These are phyloP conservation scores for Medicago ruthenica DNA, from an alignment of 306 rosid genomes.

Conservation along the genomic window DNA sequence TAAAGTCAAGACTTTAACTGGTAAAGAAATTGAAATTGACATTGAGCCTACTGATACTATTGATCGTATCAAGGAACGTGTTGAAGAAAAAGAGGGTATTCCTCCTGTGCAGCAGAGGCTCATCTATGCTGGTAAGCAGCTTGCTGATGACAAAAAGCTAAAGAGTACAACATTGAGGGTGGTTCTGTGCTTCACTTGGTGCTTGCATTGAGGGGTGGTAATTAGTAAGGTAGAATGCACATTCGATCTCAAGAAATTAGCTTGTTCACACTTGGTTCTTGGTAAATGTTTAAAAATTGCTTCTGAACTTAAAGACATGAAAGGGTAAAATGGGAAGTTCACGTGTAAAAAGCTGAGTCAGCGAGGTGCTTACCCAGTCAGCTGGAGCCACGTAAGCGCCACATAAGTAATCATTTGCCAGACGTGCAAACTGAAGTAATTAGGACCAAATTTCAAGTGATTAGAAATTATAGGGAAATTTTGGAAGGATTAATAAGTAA, in stretches of 20 bases:
- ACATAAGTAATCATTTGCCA: too few relatives aligned
- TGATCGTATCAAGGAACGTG: slow-evolving; percentile 92
- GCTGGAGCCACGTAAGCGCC: too few relatives aligned
- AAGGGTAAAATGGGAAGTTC: too few relatives aligned
- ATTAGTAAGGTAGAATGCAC: slow-evolving; percentile 24
- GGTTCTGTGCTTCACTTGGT: slow-evolving; percentile 97
- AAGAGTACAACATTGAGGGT: slow-evolving; percentile 97
- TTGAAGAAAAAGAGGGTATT: slow-evolving; percentile 98
- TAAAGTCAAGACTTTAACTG: slow-evolving; percentile 95
- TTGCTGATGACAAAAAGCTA: slow-evolving; percentile 96
- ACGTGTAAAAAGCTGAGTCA: too few relatives aligned
- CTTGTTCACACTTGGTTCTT: too few relatives aligned
- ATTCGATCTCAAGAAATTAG: background rate
- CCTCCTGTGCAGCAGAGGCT: slow-evolving; percentile 99
- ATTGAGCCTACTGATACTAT: slow-evolving; percentile 95
- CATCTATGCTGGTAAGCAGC: slow-evolving; percentile 97
- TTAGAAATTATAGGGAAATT: too few relatives aligned
- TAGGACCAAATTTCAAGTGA: too few relatives aligned
- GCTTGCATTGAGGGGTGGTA: slow-evolving; percentile 93
- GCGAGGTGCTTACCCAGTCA: too few relatives aligned
- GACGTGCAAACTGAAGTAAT: too few relatives aligned
- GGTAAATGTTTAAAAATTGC: slow-evolving; percentile 45
- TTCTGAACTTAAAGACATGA: slow-evolving; percentile 43
- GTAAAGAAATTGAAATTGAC: slow-evolving; percentile 98
- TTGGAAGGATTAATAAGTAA: too few relatives aligned